These are phyloP conservation scores for Paraphoma chrysanthemicola DNA, from an alignment of 2,329 filamentous ascomycete genomes.

Conservation along the genomic window DNA sequence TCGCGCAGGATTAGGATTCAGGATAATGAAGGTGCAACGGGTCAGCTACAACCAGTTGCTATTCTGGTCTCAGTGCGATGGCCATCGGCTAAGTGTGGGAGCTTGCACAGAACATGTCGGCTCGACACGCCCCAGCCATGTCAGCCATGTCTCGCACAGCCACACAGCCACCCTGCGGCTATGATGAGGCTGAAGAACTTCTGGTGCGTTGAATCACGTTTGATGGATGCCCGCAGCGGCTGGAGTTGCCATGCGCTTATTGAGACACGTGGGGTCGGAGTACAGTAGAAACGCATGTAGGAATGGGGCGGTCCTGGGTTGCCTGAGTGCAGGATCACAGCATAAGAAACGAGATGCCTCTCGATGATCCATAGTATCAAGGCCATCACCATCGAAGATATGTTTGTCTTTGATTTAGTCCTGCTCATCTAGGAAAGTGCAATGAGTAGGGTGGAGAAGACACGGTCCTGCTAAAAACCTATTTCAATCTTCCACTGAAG, in stretches of 20 bases:
- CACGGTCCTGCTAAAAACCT: conserved; percentile 61
- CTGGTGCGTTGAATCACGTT: background rate
- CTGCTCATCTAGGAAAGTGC: conserved; percentile 49
- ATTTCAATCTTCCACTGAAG: conserved; percentile 59
- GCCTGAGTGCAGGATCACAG: too few species aligned
- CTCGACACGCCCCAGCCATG: background rate
- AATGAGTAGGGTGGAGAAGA: conserved; percentile 60
- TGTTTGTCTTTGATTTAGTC: conserved; percentile 59
- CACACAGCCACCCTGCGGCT: background rate
- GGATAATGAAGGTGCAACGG: too few species aligned
- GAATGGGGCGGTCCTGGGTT: too few species aligned
- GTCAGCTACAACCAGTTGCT: background rate
- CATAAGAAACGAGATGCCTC: too few species aligned
- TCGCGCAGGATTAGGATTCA: background rate
- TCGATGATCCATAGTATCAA: too few species aligned
- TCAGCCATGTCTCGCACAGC: background rate
- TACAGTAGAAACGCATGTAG: background rate
- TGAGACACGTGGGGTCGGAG: background rate
- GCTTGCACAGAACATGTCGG: background rate
- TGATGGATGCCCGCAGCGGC: background rate
- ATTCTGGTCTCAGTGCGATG: background rate
- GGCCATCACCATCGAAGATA: conserved; percentile 8
- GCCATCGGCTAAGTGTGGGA: background rate
- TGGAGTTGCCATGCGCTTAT: background rate
- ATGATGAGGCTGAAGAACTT: background rate